Evolutionary conservation across 768 basidiomycete genomes (phyloP), one percentile per base, ranked within the genome.

Genomic region (Albatrellus ellisii): DNA sequence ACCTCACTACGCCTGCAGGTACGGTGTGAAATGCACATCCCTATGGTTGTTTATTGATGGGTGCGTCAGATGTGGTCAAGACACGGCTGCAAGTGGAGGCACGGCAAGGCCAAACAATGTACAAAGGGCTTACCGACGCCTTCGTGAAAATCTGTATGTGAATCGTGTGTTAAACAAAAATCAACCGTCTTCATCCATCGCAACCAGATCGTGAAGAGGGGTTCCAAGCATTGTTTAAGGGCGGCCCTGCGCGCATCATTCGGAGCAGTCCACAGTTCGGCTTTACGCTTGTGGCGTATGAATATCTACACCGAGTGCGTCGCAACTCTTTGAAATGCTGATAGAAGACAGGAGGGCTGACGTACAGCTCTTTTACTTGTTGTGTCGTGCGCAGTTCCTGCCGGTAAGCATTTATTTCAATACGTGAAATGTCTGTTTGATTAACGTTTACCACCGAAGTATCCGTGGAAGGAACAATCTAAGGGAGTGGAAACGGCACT

Each of bases 41-140:
- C n/a, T n/a, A n/a, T n/a, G n/a, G 22, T 39, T 39, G 45, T 29
- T 36, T 28, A 36, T 40, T 51, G 37, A 51, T 44, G 49, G 44
- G 46, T 44, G 15, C 38, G 44, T 45, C 58, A 84, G 94, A 99
- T 62, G 95, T 98, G 47, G 86, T 98, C 56, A 98, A 99, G 73
- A 98, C 95, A 12, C 76, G 92, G 36, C 64, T 98, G 50, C 94
- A 98, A 59, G 82, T 88, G 9, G 95, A 98, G 59, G 83, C 89
- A 32, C 73, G 82, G 49, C 79, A 83, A 54, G 95, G 95, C 9
- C 77, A 98, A 57, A 85, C 90, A 4, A 66, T 79, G 45, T 99
- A 99, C 67, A 86, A 85, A 58, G 94, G 95, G 34, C 60, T 95
- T 28, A 58, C 66, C 12, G 92, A 99, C 60, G 92, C 90, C 15